Evolutionary conservation across 345 rosid species (phyloP).

Genomic region (Camelina sativa): DNA sequence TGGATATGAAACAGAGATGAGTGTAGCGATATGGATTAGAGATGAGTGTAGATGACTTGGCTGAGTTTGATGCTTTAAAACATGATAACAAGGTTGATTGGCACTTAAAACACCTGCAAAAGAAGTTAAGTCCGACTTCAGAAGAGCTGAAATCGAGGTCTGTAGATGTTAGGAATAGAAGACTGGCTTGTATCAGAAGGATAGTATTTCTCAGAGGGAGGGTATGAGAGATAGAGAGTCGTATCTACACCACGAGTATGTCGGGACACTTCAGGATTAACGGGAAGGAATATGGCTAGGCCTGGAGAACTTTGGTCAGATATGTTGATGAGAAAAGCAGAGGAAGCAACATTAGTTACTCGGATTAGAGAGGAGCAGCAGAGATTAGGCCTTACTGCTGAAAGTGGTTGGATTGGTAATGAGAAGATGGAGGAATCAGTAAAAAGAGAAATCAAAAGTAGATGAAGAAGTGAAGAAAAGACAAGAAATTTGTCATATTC

Average conservation of each 20-base stretch:
- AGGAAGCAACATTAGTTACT: constrained; percentile 69
- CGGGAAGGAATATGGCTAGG: constrained; percentile 81
- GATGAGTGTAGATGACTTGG: constrained; percentile 77
- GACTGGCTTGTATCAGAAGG: constrained; percentile 73
- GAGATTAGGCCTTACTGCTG: constrained; percentile 32
- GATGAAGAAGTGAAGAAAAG: constrained; percentile 44
- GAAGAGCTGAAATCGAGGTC: constrained; percentile 70
- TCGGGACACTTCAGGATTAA: constrained; percentile 93
- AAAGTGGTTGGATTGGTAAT: constrained; percentile 82
- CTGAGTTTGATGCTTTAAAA: constrained; percentile 64
- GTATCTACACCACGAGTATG: constrained; percentile 78
- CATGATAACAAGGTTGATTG: constrained; percentile 81
- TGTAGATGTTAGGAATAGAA: constrained; percentile 54
- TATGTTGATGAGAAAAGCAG: constrained; percentile 84
- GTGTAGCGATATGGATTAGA: too few species aligned
- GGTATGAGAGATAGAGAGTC: constrained; percentile 70
- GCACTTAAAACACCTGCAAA: constrained; percentile 74
- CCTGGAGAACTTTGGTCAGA: constrained; percentile 98
- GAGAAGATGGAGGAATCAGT: constrained; percentile 56
- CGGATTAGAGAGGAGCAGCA: constrained; percentile 80
- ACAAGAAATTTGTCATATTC: constrained; percentile 97
- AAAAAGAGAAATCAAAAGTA: constrained; percentile 11
- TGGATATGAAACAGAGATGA: too few species aligned
- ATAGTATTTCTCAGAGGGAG: constrained; percentile 82
- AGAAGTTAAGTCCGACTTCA: constrained; percentile 63